A percentile compares a stretch with the other conserved stretches of the same genome.
Conservation (phyloP, 768 basidiomycete species). For the Pleurotus pulmonarius region DNA sequence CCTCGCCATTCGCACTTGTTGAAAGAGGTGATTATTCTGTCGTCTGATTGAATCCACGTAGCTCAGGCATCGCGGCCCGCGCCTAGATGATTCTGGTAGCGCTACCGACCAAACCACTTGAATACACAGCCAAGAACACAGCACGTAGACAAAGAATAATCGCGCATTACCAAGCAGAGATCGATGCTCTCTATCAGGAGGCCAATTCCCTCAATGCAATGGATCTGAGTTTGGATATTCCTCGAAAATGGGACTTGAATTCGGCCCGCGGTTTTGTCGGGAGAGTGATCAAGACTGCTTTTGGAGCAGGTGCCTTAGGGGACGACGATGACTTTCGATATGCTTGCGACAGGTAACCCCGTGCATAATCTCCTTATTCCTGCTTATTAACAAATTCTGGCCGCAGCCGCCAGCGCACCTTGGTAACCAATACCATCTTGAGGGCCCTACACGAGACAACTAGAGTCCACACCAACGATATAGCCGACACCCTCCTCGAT, state of each 20-base stretch:
- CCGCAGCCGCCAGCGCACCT: not conserved
- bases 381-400: not conserved
- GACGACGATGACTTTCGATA: not conserved
- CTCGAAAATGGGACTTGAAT: not conserved
- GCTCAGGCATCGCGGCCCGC: not conserved
- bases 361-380: not conserved
- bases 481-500: not conserved
- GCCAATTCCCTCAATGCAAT: not conserved
- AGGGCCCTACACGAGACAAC: not conserved
- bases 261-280: not conserved
- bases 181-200: conserved; percentile 23
- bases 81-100: conserved; percentile 29
- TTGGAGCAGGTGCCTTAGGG: not conserved
- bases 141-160: conserved; percentile 23
- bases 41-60: not conserved
- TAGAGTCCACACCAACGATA: not conserved
- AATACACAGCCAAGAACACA: conserved; percentile 27
- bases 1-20: conserved; percentile 23
- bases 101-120: conserved; percentile 26
- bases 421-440: not conserved
- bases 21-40: conserved; percentile 16
- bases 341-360: not conserved
- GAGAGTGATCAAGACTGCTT: not conserved
- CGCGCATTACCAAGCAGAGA: conserved; percentile 27
- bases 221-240: not conserved